Conservation (phyloP, 331 rosid species). For the Acacia concinna region DNA sequence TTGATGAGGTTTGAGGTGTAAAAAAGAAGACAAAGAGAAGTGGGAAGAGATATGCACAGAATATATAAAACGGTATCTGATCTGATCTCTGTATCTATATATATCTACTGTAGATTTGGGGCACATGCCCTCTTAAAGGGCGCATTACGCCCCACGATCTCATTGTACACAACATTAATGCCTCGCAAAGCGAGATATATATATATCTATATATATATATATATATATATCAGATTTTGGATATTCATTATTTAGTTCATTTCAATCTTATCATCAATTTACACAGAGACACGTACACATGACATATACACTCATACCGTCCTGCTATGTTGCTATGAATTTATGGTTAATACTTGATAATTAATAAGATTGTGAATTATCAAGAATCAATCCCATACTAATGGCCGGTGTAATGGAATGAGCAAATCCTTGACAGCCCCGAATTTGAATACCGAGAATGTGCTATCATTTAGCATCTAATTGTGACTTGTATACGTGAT, state of each 20-base stretch:
- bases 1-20: constrained; percentile 28
- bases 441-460: too few relatives aligned
- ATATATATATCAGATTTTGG: background rate
- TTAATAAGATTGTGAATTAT: background rate
- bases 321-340: background rate
- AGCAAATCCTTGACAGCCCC: too few relatives aligned
- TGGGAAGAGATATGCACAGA: constrained; percentile 63
- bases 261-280: background rate
- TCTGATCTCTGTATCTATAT: too few relatives aligned
- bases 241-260: background rate
- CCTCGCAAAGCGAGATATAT: background rate
- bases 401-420: too few relatives aligned
- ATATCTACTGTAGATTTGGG: constrained; percentile 61
- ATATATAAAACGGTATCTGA: constrained; percentile 37
- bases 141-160: constrained; percentile 51
- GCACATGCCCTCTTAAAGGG: constrained; percentile 62
- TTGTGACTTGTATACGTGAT: too few relatives aligned
- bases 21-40: constrained; percentile 54
- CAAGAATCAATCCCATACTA: background rate
- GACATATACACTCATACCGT: background rate
- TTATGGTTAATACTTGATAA: background rate
- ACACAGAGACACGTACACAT: background rate
- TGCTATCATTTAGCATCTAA: too few relatives aligned
- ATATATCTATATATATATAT: too few relatives aligned
- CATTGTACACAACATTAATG: background rate